Percentiles rank a stretch among this genome's conserved stretches.
Conservation (phyloP, 306 rosid genomes). For the Astragalus glycyphyllos region DNA sequence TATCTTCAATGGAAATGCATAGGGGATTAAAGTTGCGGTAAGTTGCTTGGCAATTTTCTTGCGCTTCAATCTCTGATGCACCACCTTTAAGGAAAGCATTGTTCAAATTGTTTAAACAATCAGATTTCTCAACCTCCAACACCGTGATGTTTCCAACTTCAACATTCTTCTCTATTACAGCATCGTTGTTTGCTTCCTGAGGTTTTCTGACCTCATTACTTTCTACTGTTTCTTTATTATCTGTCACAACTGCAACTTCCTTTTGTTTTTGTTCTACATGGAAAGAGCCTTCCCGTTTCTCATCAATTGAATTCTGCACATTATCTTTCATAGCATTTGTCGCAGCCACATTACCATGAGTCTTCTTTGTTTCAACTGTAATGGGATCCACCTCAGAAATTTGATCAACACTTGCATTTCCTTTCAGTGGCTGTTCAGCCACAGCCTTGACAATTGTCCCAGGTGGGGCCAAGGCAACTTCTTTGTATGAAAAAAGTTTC, state of each 20-base stretch:
- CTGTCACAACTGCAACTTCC: conserved; percentile 43
- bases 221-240: conserved; percentile 45
- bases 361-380: conserved; percentile 48
- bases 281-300: conserved; percentile 36
- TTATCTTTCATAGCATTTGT: conserved; percentile 48
- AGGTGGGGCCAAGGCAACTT: conserved; percentile 98
- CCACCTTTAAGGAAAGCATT: conserved; percentile 30
- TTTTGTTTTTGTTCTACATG: conserved; percentile 42
- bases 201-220: conserved; percentile 41
- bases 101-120: conserved; percentile 35
- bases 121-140: conserved; percentile 50
- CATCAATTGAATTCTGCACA: conserved; percentile 48
- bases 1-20: conserved; percentile 47
- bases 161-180: conserved; percentile 44
- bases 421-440: conserved; percentile 74
- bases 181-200: conserved; percentile 43
- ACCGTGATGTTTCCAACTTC: conserved; percentile 47
- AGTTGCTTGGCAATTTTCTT: conserved; percentile 42
- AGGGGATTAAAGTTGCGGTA: conserved; percentile 39
- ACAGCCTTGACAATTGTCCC: conserved; percentile 96
- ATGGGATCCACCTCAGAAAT: conserved; percentile 51
- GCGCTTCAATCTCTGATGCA: conserved; percentile 46
- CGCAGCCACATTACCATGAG: conserved; percentile 39
- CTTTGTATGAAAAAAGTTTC: conserved; percentile 91
- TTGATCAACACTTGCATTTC: conserved; percentile 47